phyloP scores from a whole-genome alignment of 306 rosid genomes.

The Cyamopsis tetragonoloba region DNA sequence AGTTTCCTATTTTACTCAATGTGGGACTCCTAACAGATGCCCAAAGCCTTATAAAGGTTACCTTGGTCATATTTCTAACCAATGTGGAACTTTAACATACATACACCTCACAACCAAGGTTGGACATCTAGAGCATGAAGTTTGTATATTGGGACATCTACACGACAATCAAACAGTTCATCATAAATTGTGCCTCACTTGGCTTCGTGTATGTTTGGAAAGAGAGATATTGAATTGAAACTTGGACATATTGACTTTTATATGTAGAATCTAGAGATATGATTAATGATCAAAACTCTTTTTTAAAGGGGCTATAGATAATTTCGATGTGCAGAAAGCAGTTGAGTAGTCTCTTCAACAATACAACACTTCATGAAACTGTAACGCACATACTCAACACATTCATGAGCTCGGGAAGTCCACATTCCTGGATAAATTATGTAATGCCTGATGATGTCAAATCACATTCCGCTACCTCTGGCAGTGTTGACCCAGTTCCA shows the following conservation, averaged over 20 bases:
- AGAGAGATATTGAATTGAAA: not conserved
- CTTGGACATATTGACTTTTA: not conserved
- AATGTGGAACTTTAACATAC: too few species aligned
- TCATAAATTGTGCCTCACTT: not conserved
- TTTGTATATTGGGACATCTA: too few species aligned
- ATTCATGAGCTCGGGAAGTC: constrained; percentile 69
- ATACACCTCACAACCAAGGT: too few species aligned
- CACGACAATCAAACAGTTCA: not conserved
- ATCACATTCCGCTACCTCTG: constrained; percentile 32
- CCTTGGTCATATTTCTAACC: too few species aligned
- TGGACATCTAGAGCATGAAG: too few species aligned
- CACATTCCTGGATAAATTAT: constrained; percentile 76
- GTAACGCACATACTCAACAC: constrained; percentile 54
- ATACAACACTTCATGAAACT: constrained; percentile 55
- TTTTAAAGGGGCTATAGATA: constrained; percentile 27
- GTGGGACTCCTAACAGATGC: too few species aligned
- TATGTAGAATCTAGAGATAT: constrained; percentile 14
- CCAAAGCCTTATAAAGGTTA: too few species aligned
- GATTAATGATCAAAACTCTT: constrained; percentile 17
- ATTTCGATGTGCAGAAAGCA: constrained; percentile 66
- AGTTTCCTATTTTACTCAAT: too few species aligned
- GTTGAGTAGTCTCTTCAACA: constrained; percentile 54
- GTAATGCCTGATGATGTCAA: constrained; percentile 63
- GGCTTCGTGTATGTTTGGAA: not conserved
- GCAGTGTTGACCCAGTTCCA: constrained; percentile 30